Conservation (phyloP, 176 grass and related monocot genomes). For the Rhynchospora tenuis region DNA sequence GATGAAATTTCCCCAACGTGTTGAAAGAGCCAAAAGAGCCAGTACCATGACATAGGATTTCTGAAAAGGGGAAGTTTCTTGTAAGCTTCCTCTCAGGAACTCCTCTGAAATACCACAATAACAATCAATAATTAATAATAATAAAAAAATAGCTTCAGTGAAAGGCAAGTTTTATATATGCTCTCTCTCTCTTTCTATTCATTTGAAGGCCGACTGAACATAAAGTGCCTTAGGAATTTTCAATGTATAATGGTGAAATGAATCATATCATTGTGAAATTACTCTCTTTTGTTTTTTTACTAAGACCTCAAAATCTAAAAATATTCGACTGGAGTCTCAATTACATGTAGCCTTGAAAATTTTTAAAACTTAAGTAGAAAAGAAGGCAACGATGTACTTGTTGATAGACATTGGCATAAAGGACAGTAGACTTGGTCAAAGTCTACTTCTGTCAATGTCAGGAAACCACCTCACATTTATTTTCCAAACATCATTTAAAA, state of each 20-base stretch:
- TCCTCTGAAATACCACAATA: not conserved
- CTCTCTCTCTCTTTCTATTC: not conserved
- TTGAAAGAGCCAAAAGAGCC: not conserved
- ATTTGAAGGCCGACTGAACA: not conserved
- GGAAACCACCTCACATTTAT: not conserved
- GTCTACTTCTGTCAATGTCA: not conserved
- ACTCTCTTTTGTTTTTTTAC: not conserved
- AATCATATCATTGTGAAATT: not conserved
- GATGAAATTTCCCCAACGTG: not conserved
- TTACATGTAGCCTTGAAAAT: not conserved
- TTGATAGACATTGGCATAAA: not conserved
- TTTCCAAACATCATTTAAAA: not conserved
- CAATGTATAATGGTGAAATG: not conserved
- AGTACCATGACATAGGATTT: not conserved
- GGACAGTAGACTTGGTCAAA: not conserved
- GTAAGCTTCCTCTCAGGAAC: not conserved
- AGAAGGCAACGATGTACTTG: not conserved
- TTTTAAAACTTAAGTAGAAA: not conserved
- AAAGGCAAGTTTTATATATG: not conserved
- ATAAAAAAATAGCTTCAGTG: not conserved
- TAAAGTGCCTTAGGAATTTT: not conserved
- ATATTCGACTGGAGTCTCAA: not conserved
- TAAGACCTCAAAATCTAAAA: not conserved
- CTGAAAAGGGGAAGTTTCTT: not conserved
- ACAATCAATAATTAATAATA: not conserved